Base-by-base conservation (phyloP, 2,329 filamentous ascomycete species). In the Trichoderma koningiopsis region DNA sequence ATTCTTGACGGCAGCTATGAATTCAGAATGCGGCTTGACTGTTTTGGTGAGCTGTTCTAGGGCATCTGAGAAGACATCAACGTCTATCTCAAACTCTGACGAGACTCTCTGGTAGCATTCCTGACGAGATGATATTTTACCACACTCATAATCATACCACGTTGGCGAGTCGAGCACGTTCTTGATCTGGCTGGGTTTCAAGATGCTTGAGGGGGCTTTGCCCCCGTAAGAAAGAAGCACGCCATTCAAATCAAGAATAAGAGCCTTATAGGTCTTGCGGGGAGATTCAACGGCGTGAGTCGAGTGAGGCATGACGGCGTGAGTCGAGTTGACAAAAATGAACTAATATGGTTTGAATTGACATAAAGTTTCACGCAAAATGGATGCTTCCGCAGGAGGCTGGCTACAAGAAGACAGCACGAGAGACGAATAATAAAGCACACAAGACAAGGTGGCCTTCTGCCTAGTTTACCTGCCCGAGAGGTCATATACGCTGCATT, bases 101-200 rank as follows among this genome's bases (percentile, higher is more conserved):
- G 47, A 29, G 24, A 70, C 53, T 6, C 22, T 29, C 5, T 55
- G 31, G 24, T 67, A 37, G 29, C 68, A 70, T 27, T 60, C 43
- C n/a, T 67, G 55, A 47, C 56, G 33, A 4, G 68, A 67, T 14
- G 67, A 13, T 14, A 35, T 35, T 35, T 47, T 22, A 4, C 68
- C 68, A 4, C 62, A 52, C 27, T 70, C 68, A 33, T 61, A 70
- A 3, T 61, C 55, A 40, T 60, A 40, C 68, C 68, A 70, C 4
- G 24, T 27, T 27, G 62, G 61, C 5, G 62, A 70, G 33, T 60
- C 62, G 6, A 70, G 37, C 29, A 55, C 33, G 37, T 57, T 33
- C 35, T 43, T 57, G 4, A 66, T 33, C n/a, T 31, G 35, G 19
- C 35, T 22, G 7, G 35, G 33, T n/a, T 53, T 31, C 22, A 58